Evolutionary conservation across 768 basidiomycete genomes (phyloP), one percentile per base, ranked within the genome.

Genomic region (Lactarius tabidus): DNA sequence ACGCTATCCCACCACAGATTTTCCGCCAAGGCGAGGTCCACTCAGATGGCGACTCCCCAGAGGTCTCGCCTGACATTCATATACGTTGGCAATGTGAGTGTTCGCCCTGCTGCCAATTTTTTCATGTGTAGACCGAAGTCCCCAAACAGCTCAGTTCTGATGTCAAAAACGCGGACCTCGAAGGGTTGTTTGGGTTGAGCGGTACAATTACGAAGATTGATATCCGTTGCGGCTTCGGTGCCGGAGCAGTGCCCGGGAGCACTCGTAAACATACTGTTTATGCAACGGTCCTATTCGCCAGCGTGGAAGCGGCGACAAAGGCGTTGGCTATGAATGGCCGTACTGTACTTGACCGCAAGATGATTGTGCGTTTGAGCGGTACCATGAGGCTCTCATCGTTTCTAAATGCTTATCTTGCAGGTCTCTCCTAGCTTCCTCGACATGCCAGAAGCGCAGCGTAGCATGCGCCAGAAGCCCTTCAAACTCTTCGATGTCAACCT

Each of bases 81-180:
- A 28, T 88, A 78, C 68, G 83, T 87, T 23, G 87, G 88, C 45
- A 89, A 89, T 71, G 88, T 89, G 69, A 66, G 85, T 76, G 17
- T 14, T 15, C 20, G 3, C 6, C 7, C 56, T 80, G 35, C 71
- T 76, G 51, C 74, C 31, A 55, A 52, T 45, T 48, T 64, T 36
- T 28, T n/a, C 29, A 38, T 54, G 38, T 26, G 33, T 7, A 36
- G 28, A 20, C 55, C 39, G 17, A 65, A 33, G 6, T 18, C 9
- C 10, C 17, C 29, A 57, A 43, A 2, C 48, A 73, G 73, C 72
- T 60, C 60, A 72, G 29, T 64, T 65, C 59, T 12, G 69, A 72
- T 2, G 77, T 80, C 56, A 77, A 73, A 23, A 72, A 76, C 54
- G 67, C 71, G 6, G 70, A 73, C 10, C 72, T 85, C 31, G 57